Evolutionary conservation across 305 asterid species (phyloP), one percentile per base, ranked within the genome.

Genomic region (Fraxinus angustifolia): DNA sequence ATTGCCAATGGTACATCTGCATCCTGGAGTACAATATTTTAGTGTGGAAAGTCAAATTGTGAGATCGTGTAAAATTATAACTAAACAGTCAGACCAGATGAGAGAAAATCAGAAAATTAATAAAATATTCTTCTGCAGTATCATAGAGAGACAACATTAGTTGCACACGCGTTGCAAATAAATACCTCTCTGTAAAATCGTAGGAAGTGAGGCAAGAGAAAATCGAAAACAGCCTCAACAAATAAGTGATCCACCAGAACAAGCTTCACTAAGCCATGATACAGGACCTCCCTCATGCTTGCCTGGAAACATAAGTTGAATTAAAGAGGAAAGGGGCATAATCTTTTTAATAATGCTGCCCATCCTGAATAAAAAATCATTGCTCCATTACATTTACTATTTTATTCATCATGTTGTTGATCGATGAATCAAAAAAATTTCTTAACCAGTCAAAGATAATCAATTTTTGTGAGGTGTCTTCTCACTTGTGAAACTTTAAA

Each of bases 201-300:
- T 88, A 88, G 91, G 85, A 94, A 92, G 87, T 94, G 97, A 82
- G 97, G 88, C 77, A 90, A 83, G 73, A 94, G 91, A 88, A 94
- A 89, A 83, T 92, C 93, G 21, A 89, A 88, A 87, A 90, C 87
- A 78, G 90, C 75, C 58, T 91, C 86, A 56, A 92, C 89, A 81
- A 86, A 82, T 84, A 71, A 82, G 75, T 94, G 97, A 83, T 94
- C 98, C 86, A 89, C 92, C 87, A 94, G 86, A 81, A 91, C 95
- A 88, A 92, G 94, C 91, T 91, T 92, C 86, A 91, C 83, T 72
- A 94, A 88, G 82, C 95, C 96, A 80, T 81, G 87, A 84, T 94
- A 94, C 85, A 92, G 85, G 76, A 82, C 88, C 85, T 88, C 92
- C 81, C 94, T 89, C 79, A 91, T 89, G 80, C 88, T 91, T 78